phyloP scores from a whole-genome alignment of 164 flowering plant genomes.

The Berberis vulgaris region DNA sequence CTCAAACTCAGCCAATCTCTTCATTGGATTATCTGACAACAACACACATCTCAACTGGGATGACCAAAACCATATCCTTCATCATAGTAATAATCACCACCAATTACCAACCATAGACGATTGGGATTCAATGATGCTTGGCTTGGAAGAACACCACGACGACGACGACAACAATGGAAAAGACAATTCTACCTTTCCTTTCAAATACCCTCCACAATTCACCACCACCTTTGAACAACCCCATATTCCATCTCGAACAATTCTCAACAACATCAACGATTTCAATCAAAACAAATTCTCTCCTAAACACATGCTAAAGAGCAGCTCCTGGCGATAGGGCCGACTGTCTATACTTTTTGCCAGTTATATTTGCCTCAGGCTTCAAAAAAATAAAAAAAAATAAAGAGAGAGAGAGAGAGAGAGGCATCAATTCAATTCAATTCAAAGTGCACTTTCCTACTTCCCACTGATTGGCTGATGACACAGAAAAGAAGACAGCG shows the following conservation, averaged over 20 bases:
- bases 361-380: no score
- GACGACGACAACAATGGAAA: constrained; percentile 19
- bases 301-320: no score
- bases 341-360: no score
- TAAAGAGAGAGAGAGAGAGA: no score
- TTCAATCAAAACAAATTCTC: constrained; percentile 4
- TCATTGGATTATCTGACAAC: constrained; percentile 15
- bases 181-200: constrained; percentile 21
- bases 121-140: constrained; percentile 65
- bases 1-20: constrained; percentile 12
- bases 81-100: constrained; percentile 1
- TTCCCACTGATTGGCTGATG: no score
- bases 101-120: constrained; percentile 35
- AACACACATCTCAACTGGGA: constrained; percentile 30
- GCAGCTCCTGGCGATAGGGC: no score
- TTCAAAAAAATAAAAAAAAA: no score
- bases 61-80: constrained; percentile 2
- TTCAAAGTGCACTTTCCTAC: no score
- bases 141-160: constrained; percentile 20
- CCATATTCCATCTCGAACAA: constrained; percentile 4
- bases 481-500: no score
- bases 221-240: constrained; percentile 3
- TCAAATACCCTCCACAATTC: constrained; percentile 10
- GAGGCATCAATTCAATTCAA: no score
- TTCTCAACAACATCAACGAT: neutral